Evolutionary conservation across 495 filamentous ascomycete genomes (phyloP), one percentile per base, ranked within the genome.

Genomic region (Zalerion maritima): DNA sequence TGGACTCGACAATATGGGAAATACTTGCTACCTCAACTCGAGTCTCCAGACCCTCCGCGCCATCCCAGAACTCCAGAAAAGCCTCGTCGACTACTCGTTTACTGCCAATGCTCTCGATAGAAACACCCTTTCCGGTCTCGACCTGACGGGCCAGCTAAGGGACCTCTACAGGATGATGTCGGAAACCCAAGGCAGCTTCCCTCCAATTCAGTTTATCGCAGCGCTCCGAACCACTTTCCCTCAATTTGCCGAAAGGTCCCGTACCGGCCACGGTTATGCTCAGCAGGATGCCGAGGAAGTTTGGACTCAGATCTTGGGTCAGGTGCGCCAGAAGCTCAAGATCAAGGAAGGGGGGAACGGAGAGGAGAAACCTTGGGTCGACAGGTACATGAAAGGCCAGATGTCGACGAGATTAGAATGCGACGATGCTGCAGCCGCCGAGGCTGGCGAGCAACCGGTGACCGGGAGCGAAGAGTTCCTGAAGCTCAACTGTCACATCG

Each of bases 251-350:
- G 82, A 97, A 56, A 67, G 69, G 37, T 70, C 81, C 14, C 81
- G 77, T 39, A 76, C 74, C 18, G 83, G 83, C 0, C 65, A 74
- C 25, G 85, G 82, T 2, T 96, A 73, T 47, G 82, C 87, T 5
- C 89, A 97, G 46, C 89, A 97, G 55, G 89, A 97, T 60, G 89
- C 89, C 1, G 89, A 97, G 47, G 89, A 97, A 50, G 92, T 85
- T 11, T 97, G 87, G 81, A 91, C 91, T 13, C 87, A 96, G 47
- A 94, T 97, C 29, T 50, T 97, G 4, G 71, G 73, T n/a, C 79
- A 87, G 47, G 59, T 97, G 25, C 74, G 78, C 18, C 67, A 78
- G 38, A 91, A 81, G 48, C 55, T 94, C 31, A 78, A 75, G 47
- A 56, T 79, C 31, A 70, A 69, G 33, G 67, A 68, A 3, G 28